These are phyloP conservation scores for Stipa capillata DNA, from an alignment of 176 grass and related monocot genomes.

Conservation along the genomic window DNA sequence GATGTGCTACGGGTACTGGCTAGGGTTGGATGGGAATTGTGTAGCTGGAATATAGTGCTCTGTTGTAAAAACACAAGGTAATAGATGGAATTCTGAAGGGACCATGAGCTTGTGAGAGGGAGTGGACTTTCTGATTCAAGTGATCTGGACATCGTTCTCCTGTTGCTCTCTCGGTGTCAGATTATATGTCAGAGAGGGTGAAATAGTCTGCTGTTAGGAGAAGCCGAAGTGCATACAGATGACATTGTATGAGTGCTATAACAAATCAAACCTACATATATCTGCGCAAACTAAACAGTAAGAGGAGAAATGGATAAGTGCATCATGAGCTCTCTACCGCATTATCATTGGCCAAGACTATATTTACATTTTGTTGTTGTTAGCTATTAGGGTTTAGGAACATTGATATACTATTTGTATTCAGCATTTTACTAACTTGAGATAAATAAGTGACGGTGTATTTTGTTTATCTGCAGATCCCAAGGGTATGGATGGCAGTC, in stretches of 20 bases:
- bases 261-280: neutral
- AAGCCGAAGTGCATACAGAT: neutral
- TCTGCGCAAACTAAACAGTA: neutral
- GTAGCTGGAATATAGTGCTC: neutral
- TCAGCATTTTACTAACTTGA: neutral
- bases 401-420: neutral
- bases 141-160: neutral
- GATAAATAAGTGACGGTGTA: neutral
- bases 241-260: neutral
- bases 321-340: neutral
- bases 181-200: neutral
- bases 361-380: neutral
- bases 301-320: neutral
- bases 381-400: neutral
- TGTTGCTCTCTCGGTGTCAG: neutral
- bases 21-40: neutral
- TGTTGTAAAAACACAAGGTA: neutral
- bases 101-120: neutral
- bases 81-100: neutral
- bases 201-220: neutral
- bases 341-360: neutral
- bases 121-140: neutral
- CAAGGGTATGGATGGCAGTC: slow-evolving; percentile 29
- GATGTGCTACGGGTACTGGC: neutral
- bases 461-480: slow-evolving; percentile 51